Evolutionary conservation across 2,329 filamentous ascomycete genomes (phyloP), one percentile per base, ranked within the genome.

Genomic region (Ophiostoma ulmi): DNA sequence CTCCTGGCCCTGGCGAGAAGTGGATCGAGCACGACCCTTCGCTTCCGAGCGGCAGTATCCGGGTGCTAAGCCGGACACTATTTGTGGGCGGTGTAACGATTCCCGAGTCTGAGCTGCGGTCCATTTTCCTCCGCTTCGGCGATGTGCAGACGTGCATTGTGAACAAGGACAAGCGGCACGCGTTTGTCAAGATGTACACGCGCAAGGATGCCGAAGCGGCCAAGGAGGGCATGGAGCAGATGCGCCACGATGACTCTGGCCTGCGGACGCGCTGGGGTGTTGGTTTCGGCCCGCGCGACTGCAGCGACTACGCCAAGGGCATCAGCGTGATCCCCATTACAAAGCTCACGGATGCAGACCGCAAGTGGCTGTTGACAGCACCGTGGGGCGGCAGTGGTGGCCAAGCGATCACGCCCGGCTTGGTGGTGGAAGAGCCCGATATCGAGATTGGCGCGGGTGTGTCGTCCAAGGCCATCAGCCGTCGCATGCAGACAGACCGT

Each of bases 401-500:
- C 70, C 86, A 87, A 71, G 82, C 88, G 1, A 92, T 99, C 72
- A 90, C 93, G 77, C 84, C 87, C 17, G 93, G 94, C 61, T 88
- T 99, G 81, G 91, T 94, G 7, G 91, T 99, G 36, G 95, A 99
- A 79, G 95, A 99, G 80, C 95, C 95, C 3, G 95, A 99, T 78
- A 99, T 99, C 76, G 95, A 99, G 80, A 99, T 99, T 71, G 95
- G 95, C 69, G 94, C 94, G 22, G 95, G 95, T 70, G 96, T 99
- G 17, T 97, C 94, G 22, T 97, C 93, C 63, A 99, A 99, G 83
- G 93, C 88, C 55, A 90, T 90, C 73, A 89, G 87, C 75, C 84
- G 88, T 22, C 86, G 88, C 48, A 90, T 90, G 86, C 87, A 89
- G 79, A 90, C 88, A 8, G 88, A 90, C 77, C 87, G 88, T 76